Evolutionary conservation across 2,329 filamentous ascomycete genomes (phyloP), one percentile per base, ranked within the genome.

Genomic region (Arachnomyces sp.): DNA sequence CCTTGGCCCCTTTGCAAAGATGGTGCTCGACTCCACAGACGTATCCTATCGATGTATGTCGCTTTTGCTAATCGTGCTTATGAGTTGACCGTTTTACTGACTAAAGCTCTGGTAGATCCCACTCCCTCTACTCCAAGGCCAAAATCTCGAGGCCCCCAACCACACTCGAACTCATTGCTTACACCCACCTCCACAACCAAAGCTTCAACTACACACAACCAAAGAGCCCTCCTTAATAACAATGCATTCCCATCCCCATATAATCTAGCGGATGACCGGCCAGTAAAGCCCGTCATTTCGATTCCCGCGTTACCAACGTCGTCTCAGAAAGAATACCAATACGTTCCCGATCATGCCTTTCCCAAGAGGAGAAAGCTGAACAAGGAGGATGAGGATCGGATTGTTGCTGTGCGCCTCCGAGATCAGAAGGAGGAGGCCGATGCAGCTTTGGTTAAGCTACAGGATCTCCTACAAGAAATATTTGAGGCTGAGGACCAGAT

Each of bases 371-470:
- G 75, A 48, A 82, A 77, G 52, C 59, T 72, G 42, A 80, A 76
- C 44, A 68, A 74, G 36, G 72, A 69, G 6, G 71, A 75, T 9
- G 74, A 77, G 40, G 36, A 41, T 13, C 77, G 75, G 36, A 61
- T 77, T 2, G 66, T 82, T 14, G 71, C 77, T 12, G 64, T 81
- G 33, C 78, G 77, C 31, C 68, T 87, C 2, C 64, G 55, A 43
- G 87, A 93, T 54, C 86, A 95, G 60, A 82, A 83, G 37, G 82
- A 93, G 52, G 81, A 88, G 53, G 84, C 83, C 3, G 82, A 95
- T 51, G 73, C 78, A 8, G 83, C 86, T 32, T 72, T 89, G 34
- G 68, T 81, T 39, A 79, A 81, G 40, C 67, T 98, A 9, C 76
- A 83, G 41, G 74, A 75, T 29, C 74, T 88, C 35, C 68, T 93